Conservation (phyloP, 148 eudicot genomes). For the Simmondsia chinensis region DNA sequence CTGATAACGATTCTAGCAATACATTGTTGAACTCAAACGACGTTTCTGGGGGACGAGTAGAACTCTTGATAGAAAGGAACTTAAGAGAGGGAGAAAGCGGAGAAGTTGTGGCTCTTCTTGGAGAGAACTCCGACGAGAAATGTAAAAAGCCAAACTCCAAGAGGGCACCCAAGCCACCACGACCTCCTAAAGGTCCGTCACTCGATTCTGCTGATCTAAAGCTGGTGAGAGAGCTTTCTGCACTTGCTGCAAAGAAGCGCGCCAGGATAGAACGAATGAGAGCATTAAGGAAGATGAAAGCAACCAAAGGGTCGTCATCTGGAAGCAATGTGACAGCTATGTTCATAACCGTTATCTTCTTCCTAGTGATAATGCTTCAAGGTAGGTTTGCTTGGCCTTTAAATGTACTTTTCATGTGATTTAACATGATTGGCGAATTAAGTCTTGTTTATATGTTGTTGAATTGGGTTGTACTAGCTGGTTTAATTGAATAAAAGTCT, state of each 20-base stretch:
- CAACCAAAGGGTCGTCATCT: constrained; percentile 28
- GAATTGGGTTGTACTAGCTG: too few relatives aligned
- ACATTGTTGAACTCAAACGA: constrained; percentile 8
- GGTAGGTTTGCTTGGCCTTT: constrained; percentile 26
- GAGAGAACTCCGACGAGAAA: constrained; percentile 35
- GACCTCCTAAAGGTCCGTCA: constrained; percentile 70
- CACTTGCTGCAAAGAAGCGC: constrained; percentile 52
- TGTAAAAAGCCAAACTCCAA: constrained; percentile 27
- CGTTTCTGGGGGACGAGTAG: constrained; percentile 11
- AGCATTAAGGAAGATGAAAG: constrained; percentile 53
- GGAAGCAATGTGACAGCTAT: constrained; percentile 34
- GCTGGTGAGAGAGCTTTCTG: constrained; percentile 55
- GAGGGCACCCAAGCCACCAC: constrained; percentile 68
- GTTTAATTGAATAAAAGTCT: too few relatives aligned
- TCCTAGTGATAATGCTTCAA: constrained; percentile 44
- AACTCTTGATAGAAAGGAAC: constrained; percentile 21
- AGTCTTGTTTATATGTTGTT: not conserved
- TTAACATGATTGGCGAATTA: not conserved
- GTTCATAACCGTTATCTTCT: constrained; percentile 47
- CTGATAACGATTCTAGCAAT: constrained; percentile 13
- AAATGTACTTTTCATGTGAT: not conserved
- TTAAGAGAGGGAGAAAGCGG: constrained; percentile 21
- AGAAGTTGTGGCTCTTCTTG: constrained; percentile 25
- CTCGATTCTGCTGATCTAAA: constrained; percentile 46
- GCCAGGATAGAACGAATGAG: constrained; percentile 52